Evolutionary conservation across 768 basidiomycete species (phyloP).

Genomic region (Paxillus ammoniavirescens): DNA sequence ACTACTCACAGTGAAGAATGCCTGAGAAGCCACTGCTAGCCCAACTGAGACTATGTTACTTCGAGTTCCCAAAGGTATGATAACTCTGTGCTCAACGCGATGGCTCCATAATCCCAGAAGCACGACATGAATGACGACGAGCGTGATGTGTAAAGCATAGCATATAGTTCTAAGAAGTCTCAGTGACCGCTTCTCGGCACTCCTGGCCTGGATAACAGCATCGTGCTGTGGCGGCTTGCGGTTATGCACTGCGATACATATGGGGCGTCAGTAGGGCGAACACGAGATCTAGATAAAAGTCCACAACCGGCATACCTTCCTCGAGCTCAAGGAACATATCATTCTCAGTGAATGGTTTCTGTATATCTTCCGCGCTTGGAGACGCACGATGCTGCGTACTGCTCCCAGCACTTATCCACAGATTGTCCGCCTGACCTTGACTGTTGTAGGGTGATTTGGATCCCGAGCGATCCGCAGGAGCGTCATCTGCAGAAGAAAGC

Average conservation of each 20-base stretch:
- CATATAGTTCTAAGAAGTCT: neutral
- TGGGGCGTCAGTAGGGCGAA: neutral
- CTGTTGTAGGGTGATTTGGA: neutral
- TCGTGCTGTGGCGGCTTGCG: neutral
- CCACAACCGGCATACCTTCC: neutral
- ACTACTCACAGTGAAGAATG: neutral
- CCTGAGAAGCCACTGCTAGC: neutral
- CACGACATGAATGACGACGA: conserved; percentile 8
- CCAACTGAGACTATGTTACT: neutral
- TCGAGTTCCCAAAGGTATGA: neutral
- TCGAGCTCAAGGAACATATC: neutral
- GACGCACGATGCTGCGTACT: neutral
- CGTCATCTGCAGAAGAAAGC: neutral
- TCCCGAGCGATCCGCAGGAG: neutral
- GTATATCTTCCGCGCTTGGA: neutral
- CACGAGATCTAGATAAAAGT: neutral
- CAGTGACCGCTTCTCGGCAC: neutral
- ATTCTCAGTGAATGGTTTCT: neutral
- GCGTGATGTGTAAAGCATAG: conserved; percentile 1
- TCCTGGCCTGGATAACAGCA: neutral
- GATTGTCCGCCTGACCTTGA: neutral
- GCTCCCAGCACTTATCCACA: neutral
- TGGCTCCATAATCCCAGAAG: neutral
- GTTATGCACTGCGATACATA: neutral
- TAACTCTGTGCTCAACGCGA: neutral